A percentile compares a stretch with the other conserved stretches of the same genome.
phyloP scores from a whole-genome alignment of 805 yeast species.

The Candida endomychidarum region DNA sequence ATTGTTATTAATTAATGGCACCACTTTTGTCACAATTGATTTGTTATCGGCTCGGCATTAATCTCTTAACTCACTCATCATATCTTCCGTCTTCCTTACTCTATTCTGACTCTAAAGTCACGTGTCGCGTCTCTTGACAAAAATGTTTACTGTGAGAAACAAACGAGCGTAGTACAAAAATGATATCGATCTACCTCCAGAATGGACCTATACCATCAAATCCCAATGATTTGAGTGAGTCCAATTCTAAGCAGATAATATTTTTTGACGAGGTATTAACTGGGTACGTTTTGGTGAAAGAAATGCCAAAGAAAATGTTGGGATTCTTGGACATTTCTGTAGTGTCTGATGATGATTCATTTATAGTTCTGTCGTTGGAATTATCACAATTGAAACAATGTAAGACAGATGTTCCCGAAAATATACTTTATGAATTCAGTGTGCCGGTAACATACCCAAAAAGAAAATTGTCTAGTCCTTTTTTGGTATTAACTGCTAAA shows the following conservation, averaged over 20 bases:
- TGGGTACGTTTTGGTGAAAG: slow-evolving; percentile 5
- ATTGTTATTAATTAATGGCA: no score
- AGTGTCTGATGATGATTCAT: slow-evolving; percentile 14
- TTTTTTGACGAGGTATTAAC: slow-evolving; percentile 9
- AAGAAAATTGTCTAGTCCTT: slow-evolving; percentile 27
- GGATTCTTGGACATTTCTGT: slow-evolving; percentile 11
- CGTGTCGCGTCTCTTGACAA: no score
- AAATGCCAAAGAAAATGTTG: neutral
- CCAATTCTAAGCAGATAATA: slow-evolving; percentile 1
- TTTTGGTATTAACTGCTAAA: slow-evolving; percentile 21
- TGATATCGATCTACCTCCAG: slow-evolving; percentile 6
- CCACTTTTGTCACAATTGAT: no score
- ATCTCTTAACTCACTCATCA: no score
- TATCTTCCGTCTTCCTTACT: no score
- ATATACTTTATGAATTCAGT: slow-evolving; percentile 29
- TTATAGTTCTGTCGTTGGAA: slow-evolving; percentile 7
- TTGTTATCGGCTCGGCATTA: no score
- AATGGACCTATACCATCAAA: neutral
- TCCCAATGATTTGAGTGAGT: neutral
- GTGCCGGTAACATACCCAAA: slow-evolving; percentile 31
- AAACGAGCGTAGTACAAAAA: no score
- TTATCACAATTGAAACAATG: slow-evolving; percentile 1
- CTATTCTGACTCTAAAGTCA: no score
- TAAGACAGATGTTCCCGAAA: slow-evolving; percentile 3
- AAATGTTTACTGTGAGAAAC: no score